These are phyloP conservation scores for Sarocladium brachiariae DNA, from an alignment of 2,329 filamentous ascomycete species.

Conservation along the genomic window DNA sequence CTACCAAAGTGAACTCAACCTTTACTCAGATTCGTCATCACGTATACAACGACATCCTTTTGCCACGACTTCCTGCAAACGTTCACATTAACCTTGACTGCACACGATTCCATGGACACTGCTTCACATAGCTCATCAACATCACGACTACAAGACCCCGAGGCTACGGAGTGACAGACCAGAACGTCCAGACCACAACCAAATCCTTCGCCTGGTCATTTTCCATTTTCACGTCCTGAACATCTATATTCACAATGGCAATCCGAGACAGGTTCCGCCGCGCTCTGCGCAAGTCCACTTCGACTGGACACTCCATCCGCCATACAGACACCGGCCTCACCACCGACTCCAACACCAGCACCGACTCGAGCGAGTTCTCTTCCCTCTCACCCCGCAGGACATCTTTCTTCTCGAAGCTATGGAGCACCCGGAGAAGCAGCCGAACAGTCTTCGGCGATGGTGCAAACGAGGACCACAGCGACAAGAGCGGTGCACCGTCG, in stretches of 20 bases:
- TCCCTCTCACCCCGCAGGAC: background rate
- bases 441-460: slow-evolving; percentile 2
- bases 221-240: background rate
- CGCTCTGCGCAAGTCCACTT: slow-evolving; percentile 30
- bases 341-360: slow-evolving; percentile 15
- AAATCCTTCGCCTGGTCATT: background rate
- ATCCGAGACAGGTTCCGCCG: slow-evolving; percentile 36
- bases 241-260: slow-evolving; percentile 25
- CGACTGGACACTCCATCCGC: slow-evolving; percentile 22
- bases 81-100: background rate
- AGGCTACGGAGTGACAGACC: slow-evolving; percentile 1
- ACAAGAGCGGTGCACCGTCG: background rate
- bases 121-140: background rate
- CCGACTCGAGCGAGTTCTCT: background rate
- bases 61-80: background rate
- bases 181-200: background rate
- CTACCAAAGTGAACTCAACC: background rate
- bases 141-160: background rate
- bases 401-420: background rate
- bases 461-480: background rate
- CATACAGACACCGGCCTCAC: slow-evolving; percentile 25
- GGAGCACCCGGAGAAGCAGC: slow-evolving; percentile 4
- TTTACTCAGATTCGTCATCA: slow-evolving; percentile 2
- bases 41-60: background rate
- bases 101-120: slow-evolving; percentile 3